These are phyloP conservation scores for Trichophyton rubrum DNA, from an alignment of 2,329 filamentous ascomycete genomes.

Conservation along the genomic window DNA sequence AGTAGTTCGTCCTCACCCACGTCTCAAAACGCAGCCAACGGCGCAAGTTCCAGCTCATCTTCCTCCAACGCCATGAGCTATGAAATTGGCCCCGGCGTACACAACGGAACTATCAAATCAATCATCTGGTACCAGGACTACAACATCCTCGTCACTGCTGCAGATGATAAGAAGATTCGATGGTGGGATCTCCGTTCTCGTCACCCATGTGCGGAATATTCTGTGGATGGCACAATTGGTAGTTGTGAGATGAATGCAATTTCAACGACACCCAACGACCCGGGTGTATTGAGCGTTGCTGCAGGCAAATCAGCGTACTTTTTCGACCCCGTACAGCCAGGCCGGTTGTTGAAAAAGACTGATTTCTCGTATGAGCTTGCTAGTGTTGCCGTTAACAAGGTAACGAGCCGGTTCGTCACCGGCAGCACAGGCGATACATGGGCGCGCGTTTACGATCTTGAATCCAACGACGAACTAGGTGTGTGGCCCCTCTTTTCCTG, in stretches of 20 bases:
- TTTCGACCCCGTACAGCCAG: constrained; percentile 64
- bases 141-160: constrained; percentile 79
- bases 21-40: constrained; percentile 25
- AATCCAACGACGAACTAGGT: constrained; percentile 68
- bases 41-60: constrained; percentile 20
- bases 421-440: constrained; percentile 88
- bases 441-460: constrained; percentile 89
- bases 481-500: constrained; percentile 18
- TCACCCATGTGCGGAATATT: constrained; percentile 60
- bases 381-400: constrained; percentile 76
- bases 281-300: constrained; percentile 72
- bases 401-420: constrained; percentile 71
- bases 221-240: constrained; percentile 72
- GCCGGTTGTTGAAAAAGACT: constrained; percentile 60
- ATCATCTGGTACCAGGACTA: constrained; percentile 88
- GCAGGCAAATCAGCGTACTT: constrained; percentile 93
- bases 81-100: constrained; percentile 75
- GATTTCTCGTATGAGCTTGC: constrained; percentile 74
- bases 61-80: constrained; percentile 52
- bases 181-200: constrained; percentile 86
- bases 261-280: constrained; percentile 46
- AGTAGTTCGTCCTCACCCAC: constrained; percentile 30
- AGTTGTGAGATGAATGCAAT: constrained; percentile 79
- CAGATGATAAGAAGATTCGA: constrained; percentile 77
- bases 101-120: constrained; percentile 83